Evolutionary conservation across 495 filamentous ascomycete genomes (phyloP), one percentile per base, ranked within the genome.

Genomic region (Penicillium chermesinum): DNA sequence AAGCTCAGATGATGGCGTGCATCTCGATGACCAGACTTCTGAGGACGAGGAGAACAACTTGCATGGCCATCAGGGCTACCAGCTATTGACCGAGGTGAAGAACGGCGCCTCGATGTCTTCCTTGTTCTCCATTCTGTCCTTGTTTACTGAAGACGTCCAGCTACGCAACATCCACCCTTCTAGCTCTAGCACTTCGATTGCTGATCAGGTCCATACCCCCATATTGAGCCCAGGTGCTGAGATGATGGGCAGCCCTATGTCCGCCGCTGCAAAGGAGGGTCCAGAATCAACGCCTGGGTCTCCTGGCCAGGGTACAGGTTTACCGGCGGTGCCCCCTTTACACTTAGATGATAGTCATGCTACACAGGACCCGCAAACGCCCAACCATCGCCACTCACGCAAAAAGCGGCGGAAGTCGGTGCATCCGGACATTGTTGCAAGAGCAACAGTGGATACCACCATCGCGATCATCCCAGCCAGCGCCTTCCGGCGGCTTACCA

Each of bases 41-140:
- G 81, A 84, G 15, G 87, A 88, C 16, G 82, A 88, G 25, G 81
- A 81, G 35, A 67, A 74, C 50, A 69, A 65, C 16, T 50, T 72
- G 7, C 75, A 82, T 27, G 81, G 79, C 30, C 83, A 69, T 62
- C 90, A 84, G 70, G 88, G 75, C 61, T 97, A 96, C 64, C 91
- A 97, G 66, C 74, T 97, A 15, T 75, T 98, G 34, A 98, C 93
- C 2, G 93, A 98, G 62, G 93, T 98, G 34, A 95, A 95, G 65
- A 98, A 97, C 59, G 93, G 93, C 15, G 91, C 93, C 8, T 91
- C 93, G 3, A 96, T 98, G 91, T 97, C 93, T 20, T 97, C 93
- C 0, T 67, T 98, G 5, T 98, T 98, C 67, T 96, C 94, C 1
- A 95, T 98, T 44, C 82, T 98, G 59, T 93, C 89, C 2, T 72